Conservation (phyloP, 768 basidiomycete genomes). For the Serpula lacrymans region DNA sequence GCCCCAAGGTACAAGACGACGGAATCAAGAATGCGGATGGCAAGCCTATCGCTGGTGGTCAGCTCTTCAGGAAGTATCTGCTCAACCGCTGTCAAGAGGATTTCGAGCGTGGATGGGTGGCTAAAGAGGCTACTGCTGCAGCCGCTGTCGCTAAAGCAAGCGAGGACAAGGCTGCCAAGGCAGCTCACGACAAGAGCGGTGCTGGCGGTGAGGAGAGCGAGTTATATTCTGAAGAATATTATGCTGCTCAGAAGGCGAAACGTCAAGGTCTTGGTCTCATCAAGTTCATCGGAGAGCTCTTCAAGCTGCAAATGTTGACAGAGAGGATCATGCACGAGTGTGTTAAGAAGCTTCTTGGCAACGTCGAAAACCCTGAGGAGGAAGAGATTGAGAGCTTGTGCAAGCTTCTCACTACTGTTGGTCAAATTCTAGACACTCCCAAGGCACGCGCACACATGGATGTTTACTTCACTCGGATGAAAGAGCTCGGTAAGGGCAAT, state of each 20-base stretch:
- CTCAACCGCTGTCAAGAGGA: constrained; percentile 97
- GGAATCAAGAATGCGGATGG: constrained; percentile 78
- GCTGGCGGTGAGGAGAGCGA: constrained; percentile 60
- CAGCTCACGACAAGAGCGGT: constrained; percentile 56
- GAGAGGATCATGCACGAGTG: constrained; percentile 99
- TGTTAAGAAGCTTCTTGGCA: constrained; percentile 90
- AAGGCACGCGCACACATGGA: constrained; percentile 87
- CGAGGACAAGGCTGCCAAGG: constrained; percentile 80
- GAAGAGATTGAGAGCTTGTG: constrained; percentile 97
- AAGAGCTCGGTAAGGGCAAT: constrained; percentile 68
- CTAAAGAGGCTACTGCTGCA: constrained; percentile 81
- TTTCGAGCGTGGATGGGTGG: constrained; percentile 94
- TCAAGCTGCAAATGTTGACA: constrained; percentile 98
- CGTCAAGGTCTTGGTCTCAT: constrained; percentile 95
- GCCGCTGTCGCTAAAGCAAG: constrained; percentile 82
- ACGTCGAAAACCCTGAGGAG: constrained; percentile 94
- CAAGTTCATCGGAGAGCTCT: constrained; percentile 97
- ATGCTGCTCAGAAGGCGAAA: constrained; percentile 94
- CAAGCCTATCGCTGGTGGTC: constrained; percentile 88
- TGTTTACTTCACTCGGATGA: constrained; percentile 91
- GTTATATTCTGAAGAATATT: constrained; percentile 94
- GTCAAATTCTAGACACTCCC: constrained; percentile 71
- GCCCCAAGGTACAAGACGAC: constrained; percentile 83
- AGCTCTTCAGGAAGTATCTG: constrained; percentile 95
- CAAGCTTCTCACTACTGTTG: constrained; percentile 89